Evolutionary conservation across 768 basidiomycete species (phyloP).

Genomic region (Lactarius akahatsu): DNA sequence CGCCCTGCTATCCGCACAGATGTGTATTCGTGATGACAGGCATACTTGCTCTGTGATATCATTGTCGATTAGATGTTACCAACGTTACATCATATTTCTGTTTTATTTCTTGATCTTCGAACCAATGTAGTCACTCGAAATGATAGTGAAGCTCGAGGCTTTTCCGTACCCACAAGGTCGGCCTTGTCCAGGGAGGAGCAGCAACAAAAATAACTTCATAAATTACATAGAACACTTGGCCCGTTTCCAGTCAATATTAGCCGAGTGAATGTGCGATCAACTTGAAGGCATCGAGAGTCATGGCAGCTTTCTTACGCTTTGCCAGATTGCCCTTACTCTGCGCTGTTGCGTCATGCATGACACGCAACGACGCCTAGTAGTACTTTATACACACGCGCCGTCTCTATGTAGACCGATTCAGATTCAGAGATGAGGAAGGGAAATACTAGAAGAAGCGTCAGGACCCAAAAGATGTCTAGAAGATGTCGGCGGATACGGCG

Average conservation of each 20-base stretch:
- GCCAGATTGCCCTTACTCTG: too few relatives aligned
- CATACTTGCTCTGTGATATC: slow-evolving; percentile 25
- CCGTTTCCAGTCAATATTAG: slow-evolving; percentile 18
- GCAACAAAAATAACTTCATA: neutral
- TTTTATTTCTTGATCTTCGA: neutral
- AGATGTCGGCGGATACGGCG: too few relatives aligned
- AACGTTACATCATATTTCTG: slow-evolving; percentile 9
- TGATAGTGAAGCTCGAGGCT: neutral
- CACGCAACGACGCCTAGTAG: too few relatives aligned
- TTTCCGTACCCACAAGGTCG: neutral
- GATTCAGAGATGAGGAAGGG: too few relatives aligned
- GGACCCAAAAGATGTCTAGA: too few relatives aligned
- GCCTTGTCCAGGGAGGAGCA: neutral
- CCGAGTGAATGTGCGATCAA: slow-evolving; percentile 50
- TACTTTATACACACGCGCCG: too few relatives aligned
- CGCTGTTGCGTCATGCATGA: too few relatives aligned
- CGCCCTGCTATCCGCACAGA: slow-evolving; percentile 10
- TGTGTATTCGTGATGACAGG: slow-evolving; percentile 25
- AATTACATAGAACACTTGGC: neutral
- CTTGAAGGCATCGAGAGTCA: slow-evolving; percentile 75
- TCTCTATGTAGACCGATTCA: too few relatives aligned
- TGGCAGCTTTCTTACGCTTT: too few relatives aligned
- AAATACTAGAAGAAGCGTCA: too few relatives aligned
- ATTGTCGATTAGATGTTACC: slow-evolving; percentile 27
- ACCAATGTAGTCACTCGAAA: neutral